Conservation (phyloP, 2,329 filamentous ascomycete species). For the Aureobasidium sp. region DNA sequence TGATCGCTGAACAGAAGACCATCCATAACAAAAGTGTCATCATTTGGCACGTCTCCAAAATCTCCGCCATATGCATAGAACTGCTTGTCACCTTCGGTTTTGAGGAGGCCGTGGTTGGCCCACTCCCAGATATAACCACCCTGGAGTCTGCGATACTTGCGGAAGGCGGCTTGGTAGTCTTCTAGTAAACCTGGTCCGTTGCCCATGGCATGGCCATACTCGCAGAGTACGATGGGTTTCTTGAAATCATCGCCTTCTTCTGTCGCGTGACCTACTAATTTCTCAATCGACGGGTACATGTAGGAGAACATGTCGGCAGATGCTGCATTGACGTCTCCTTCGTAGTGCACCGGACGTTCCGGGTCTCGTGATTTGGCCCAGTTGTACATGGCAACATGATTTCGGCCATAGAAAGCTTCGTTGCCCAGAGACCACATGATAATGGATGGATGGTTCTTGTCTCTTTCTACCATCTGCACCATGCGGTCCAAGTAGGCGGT, state of each 20-base stretch:
- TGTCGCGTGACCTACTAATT: slow-evolving; percentile 42
- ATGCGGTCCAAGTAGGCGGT: slow-evolving; percentile 62
- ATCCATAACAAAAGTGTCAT: slow-evolving; percentile 40
- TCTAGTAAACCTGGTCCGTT: slow-evolving; percentile 64
- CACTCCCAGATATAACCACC: slow-evolving; percentile 50
- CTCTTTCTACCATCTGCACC: slow-evolving; percentile 55
- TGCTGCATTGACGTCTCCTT: slow-evolving; percentile 54
- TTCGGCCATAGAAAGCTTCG: slow-evolving; percentile 63
- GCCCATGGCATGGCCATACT: slow-evolving; percentile 60
- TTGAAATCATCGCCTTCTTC: slow-evolving; percentile 29
- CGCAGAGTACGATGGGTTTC: slow-evolving; percentile 53
- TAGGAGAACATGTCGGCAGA: slow-evolving; percentile 59
- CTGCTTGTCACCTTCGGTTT: slow-evolving; percentile 31
- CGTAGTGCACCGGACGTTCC: slow-evolving; percentile 57
- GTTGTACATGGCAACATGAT: slow-evolving; percentile 61
- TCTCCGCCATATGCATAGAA: slow-evolving; percentile 40
- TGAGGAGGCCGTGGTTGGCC: slow-evolving; percentile 39
- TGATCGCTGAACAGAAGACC: slow-evolving; percentile 38
- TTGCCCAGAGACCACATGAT: slow-evolving; percentile 70
- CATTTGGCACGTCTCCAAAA: slow-evolving; percentile 36
- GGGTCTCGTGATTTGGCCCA: slow-evolving; percentile 53
- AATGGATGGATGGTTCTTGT: slow-evolving; percentile 64
- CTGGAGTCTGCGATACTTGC: slow-evolving; percentile 53
- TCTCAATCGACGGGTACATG: slow-evolving; percentile 56
- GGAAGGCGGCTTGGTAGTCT: slow-evolving; percentile 61